Percentiles rank a stretch among this genome's conserved stretches.
Evolutionary conservation across 2,329 filamentous ascomycete genomes (phyloP).

Genomic region (Botrytis cinerea): DNA sequence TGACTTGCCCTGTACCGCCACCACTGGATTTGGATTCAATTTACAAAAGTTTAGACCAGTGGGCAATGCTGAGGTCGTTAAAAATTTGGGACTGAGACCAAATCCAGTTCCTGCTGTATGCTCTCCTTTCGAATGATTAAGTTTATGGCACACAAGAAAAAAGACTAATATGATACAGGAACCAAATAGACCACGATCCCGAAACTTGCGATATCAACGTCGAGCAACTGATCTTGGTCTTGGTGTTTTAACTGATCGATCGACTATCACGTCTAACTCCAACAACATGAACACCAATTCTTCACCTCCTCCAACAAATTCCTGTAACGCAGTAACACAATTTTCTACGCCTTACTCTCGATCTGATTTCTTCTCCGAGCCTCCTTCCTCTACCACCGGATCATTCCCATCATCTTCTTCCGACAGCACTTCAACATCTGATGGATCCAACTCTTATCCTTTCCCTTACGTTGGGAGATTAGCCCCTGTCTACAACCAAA

Average conservation of each 20-base stretch:
- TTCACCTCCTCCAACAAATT: neutral
- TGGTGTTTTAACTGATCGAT: constrained; percentile 22
- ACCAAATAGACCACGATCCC: neutral
- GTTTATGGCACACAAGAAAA: neutral
- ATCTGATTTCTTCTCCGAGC: neutral
- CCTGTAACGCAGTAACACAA: neutral
- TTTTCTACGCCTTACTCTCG: neutral
- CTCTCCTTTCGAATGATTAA: neutral
- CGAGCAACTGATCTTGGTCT: constrained; percentile 25
- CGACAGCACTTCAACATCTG: neutral
- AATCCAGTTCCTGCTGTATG: constrained; percentile 30
- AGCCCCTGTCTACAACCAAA: neutral
- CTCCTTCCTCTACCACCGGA: constrained; percentile 8
- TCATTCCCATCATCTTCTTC: constrained; percentile 16
- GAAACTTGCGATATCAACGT: constrained; percentile 7
- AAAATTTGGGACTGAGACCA: constrained; percentile 37
- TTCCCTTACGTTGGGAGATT: neutral
- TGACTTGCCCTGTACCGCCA: constrained; percentile 52
- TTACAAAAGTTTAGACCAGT: constrained; percentile 46
- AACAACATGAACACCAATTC: neutral
- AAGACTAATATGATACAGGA: neutral
- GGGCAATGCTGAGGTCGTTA: constrained; percentile 30
- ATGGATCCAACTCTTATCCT: neutral
- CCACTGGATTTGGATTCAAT: constrained; percentile 56
- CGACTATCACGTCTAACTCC: neutral